Evolutionary conservation across 116 monocot species (phyloP).

Genomic region (Cymodocea nodosa): DNA sequence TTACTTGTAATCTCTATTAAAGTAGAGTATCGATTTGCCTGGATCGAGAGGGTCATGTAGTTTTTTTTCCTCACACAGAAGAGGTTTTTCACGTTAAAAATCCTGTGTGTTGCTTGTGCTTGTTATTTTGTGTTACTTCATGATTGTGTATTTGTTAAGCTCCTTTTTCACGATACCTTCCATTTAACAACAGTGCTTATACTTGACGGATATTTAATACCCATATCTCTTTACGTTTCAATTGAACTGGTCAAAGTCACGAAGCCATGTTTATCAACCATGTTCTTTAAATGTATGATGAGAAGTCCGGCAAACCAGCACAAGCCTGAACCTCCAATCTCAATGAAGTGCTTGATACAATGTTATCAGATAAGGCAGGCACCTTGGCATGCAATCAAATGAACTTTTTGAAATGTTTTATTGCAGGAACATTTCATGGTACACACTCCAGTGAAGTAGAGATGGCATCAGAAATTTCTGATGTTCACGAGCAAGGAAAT

Average conservation of each 20-base stretch:
- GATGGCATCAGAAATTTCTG: constrained; percentile 50
- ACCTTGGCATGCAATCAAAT: constrained; percentile 93
- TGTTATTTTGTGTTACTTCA: no score
- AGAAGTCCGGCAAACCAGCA: constrained; percentile 60
- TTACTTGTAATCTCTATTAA: no score
- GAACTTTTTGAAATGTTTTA: constrained; percentile 84
- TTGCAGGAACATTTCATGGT: constrained; percentile 77
- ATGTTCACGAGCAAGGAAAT: constrained; percentile 7
- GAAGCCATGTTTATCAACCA: constrained; percentile 87
- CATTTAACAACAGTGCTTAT: constrained; percentile 88
- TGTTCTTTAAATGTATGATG: constrained; percentile 93
- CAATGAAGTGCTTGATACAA: constrained; percentile 92
- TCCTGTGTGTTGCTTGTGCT: no score
- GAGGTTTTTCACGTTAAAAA: no score
- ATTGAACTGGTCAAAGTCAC: constrained; percentile 88
- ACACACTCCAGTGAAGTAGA: constrained; percentile 67
- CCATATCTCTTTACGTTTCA: constrained; percentile 88
- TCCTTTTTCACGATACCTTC: constrained; percentile 63
- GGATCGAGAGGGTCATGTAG: no score
- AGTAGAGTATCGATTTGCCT: no score
- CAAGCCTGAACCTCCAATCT: constrained; percentile 84
- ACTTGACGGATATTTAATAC: constrained; percentile 83
- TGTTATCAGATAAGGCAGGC: constrained; percentile 89
- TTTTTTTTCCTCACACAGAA: no score
- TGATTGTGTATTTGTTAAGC: no score